phyloP scores from a whole-genome alignment of 2,329 filamentous ascomycete species.

The Xylariaceae sp. region DNA sequence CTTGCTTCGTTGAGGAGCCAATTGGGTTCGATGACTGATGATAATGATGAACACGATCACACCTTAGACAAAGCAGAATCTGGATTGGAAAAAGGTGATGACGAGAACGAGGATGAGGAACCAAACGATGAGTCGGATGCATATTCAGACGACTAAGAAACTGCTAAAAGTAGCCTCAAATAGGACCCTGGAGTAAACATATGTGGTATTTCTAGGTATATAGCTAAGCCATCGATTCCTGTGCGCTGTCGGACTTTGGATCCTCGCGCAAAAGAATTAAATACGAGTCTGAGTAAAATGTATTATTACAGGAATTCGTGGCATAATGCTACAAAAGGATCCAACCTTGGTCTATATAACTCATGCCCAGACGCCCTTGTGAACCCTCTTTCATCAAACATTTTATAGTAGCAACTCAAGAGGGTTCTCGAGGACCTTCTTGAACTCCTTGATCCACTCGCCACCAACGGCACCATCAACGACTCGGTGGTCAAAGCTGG shows the following conservation, averaged over 20 bases:
- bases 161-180: no score
- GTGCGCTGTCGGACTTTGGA: background rate
- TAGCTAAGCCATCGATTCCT: no score
- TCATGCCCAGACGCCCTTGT: constrained; percentile 28
- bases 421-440: constrained; percentile 97
- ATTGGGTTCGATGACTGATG: constrained; percentile 9
- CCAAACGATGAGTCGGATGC: background rate
- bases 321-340: constrained; percentile 28
- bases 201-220: no score
- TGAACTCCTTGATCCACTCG: constrained; percentile 95
- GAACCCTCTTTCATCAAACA: constrained; percentile 11
- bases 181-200: no score
- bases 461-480: constrained; percentile 94
- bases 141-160: no score
- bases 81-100: background rate
- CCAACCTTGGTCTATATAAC: constrained; percentile 29
- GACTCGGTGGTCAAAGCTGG: constrained; percentile 98
- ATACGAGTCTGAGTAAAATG: constrained; percentile 1
- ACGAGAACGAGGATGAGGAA: background rate
- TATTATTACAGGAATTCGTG: constrained; percentile 25
- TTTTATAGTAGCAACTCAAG: constrained; percentile 84
- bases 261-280: no score
- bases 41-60: constrained; percentile 3
- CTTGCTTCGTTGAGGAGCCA: constrained; percentile 25
- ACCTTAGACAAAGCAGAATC: background rate